Conservation (phyloP, 345 rosid species). For the Salix suchowensis region DNA sequence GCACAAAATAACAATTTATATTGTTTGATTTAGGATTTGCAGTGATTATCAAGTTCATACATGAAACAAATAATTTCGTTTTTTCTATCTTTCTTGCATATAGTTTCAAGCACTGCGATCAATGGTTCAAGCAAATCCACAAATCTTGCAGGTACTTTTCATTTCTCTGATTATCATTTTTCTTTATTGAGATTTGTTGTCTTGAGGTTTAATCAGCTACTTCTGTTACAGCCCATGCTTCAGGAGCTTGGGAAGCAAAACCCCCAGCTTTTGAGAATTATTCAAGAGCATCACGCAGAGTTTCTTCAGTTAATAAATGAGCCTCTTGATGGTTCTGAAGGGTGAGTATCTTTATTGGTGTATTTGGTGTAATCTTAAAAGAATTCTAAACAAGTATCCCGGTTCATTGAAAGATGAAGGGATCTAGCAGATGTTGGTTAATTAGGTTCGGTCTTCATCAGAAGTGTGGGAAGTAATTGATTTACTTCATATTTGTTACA, state of each 20-base stretch:
- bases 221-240: conserved; percentile 83
- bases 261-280: conserved; percentile 82
- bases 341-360: conserved; percentile 44
- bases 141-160: conserved; percentile 71
- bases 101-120: conserved; percentile 90
- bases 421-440: too few species aligned
- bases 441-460: too few species aligned
- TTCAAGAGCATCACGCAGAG: conserved; percentile 90
- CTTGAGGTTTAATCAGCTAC: conserved; percentile 15
- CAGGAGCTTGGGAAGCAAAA: conserved; percentile 99
- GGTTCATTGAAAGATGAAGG: too few species aligned
- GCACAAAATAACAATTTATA: neutral
- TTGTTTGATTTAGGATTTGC: neutral
- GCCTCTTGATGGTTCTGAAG: conserved; percentile 88
- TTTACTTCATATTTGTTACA: too few species aligned
- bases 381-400: too few species aligned
- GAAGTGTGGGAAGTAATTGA: too few species aligned
- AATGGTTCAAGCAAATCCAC: conserved; percentile 97
- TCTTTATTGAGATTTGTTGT: neutral
- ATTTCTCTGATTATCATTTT: neutral
- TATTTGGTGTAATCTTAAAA: neutral
- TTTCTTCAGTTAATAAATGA: conserved; percentile 93
- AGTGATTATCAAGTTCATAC: neutral
- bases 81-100: conserved; percentile 6
- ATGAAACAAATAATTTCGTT: neutral